These are phyloP conservation scores for Aspergillus fructus DNA, from an alignment of 2,329 filamentous ascomycete genomes.

Conservation along the genomic window DNA sequence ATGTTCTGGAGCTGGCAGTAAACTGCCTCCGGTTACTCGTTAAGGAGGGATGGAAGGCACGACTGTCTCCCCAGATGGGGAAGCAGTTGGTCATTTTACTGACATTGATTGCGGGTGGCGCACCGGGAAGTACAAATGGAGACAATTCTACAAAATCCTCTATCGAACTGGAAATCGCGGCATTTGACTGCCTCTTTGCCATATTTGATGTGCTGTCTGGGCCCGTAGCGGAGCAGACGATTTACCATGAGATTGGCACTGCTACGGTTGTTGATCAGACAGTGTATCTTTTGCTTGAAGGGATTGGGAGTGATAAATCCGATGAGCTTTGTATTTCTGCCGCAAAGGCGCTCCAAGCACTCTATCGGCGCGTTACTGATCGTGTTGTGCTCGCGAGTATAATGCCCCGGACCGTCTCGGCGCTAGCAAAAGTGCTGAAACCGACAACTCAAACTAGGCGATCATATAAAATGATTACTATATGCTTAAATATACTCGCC, in stretches of 20 bases:
- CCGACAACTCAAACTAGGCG: constrained; percentile 63
- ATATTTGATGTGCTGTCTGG: constrained; percentile 62
- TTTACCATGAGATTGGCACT: constrained; percentile 55
- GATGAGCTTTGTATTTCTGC: constrained; percentile 71
- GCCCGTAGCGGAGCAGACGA: constrained; percentile 41
- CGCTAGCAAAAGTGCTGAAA: constrained; percentile 72
- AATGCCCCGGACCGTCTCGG: constrained; percentile 82
- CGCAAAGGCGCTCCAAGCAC: constrained; percentile 60
- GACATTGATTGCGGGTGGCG: constrained; percentile 75
- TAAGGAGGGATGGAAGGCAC: constrained; percentile 72
- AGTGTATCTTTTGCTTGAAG: constrained; percentile 76
- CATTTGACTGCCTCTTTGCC: constrained; percentile 67
- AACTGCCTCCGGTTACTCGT: constrained; percentile 74
- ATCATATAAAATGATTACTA: constrained; percentile 63
- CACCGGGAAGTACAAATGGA: constrained; percentile 53
- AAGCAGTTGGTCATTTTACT: constrained; percentile 84
- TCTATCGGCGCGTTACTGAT: constrained; percentile 67
- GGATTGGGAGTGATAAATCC: constrained; percentile 63
- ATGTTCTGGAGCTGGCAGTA: constrained; percentile 69
- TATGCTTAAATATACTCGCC: constrained; percentile 60
- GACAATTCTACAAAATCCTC: constrained; percentile 38
- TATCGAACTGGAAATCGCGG: constrained; percentile 73
- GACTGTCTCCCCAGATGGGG: constrained; percentile 69
- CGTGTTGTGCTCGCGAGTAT: constrained; percentile 78
- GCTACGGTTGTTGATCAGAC: constrained; percentile 80